These are phyloP conservation scores for Trichoderma erinaceum DNA, from an alignment of 495 filamentous ascomycete genomes.

Conservation along the genomic window DNA sequence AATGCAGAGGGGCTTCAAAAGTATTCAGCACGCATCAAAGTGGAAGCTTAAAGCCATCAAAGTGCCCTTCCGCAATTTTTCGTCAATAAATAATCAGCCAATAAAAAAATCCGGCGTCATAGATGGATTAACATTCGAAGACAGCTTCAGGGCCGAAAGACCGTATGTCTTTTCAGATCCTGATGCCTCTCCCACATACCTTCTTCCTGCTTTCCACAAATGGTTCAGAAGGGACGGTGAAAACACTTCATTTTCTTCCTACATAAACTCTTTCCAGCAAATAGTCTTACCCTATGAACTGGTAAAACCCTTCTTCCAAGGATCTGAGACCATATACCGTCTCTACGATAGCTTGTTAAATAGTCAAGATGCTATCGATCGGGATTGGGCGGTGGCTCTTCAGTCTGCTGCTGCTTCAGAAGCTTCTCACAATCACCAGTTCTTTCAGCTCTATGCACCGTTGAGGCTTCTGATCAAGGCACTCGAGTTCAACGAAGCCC, in stretches of 20 bases:
- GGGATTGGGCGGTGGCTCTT: constrained; percentile 1
- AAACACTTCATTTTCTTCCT: not conserved
- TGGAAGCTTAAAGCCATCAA: not conserved
- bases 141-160: constrained; percentile 2
- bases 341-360: not conserved
- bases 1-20: not conserved
- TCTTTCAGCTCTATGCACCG: constrained; percentile 35
- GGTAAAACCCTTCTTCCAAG: not conserved
- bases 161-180: not conserved
- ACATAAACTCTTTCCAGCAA: not conserved
- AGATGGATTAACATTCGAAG: not conserved
- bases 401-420: not conserved
- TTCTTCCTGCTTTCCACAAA: not conserved
- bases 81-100: not conserved
- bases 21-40: not conserved
- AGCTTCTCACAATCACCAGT: constrained; percentile 14
- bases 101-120: not conserved
- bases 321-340: not conserved
- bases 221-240: not conserved
- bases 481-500: constrained; percentile 28
- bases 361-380: not conserved
- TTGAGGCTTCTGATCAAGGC: constrained; percentile 31
- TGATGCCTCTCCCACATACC: not conserved
- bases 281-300: not conserved
- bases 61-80: not conserved